Conservation (phyloP, 305 asterid genomes). For the Fraxinus platypoda region DNA sequence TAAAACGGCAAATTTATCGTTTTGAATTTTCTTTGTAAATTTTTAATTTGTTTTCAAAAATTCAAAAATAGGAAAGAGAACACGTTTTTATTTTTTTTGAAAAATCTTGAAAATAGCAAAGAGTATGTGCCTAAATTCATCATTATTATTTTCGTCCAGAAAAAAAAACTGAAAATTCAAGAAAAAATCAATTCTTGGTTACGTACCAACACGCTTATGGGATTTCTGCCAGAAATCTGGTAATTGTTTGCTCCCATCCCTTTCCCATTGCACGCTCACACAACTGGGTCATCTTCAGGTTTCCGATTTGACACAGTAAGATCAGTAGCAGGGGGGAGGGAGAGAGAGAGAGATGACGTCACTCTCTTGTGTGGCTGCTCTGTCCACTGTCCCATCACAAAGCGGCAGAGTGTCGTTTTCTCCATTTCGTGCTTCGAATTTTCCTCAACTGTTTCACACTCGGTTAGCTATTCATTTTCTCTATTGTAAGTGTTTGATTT, state of each 20-base stretch:
- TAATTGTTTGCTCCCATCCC: slow-evolving; percentile 22
- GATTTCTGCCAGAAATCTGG: slow-evolving; percentile 26
- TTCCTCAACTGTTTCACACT: slow-evolving; percentile 29
- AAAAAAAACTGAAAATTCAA: background rate
- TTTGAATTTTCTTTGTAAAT: too few species aligned
- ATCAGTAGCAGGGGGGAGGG: background rate
- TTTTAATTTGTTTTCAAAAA: too few species aligned
- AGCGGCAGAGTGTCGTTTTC: slow-evolving; percentile 38
- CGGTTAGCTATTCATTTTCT: slow-evolving; percentile 37
- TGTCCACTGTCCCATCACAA: slow-evolving; percentile 41
- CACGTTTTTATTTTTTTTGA: too few species aligned
- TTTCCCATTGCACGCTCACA: background rate
- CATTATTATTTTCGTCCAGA: slow-evolving; percentile 22
- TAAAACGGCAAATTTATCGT: too few species aligned
- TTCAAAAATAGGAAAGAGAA: too few species aligned
- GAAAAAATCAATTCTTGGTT: background rate
- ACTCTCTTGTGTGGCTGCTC: slow-evolving; percentile 43
- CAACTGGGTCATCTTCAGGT: background rate
- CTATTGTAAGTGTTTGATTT: background rate
- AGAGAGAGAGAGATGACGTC: slow-evolving; percentile 42
- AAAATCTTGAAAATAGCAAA: too few species aligned
- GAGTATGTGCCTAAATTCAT: too few species aligned
- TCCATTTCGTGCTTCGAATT: slow-evolving; percentile 20
- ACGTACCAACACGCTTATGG: background rate
- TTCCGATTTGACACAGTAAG: background rate